Base-by-base conservation (phyloP, 2,329 filamentous ascomycete genomes). In the Fonsecaea pugnacius region DNA sequence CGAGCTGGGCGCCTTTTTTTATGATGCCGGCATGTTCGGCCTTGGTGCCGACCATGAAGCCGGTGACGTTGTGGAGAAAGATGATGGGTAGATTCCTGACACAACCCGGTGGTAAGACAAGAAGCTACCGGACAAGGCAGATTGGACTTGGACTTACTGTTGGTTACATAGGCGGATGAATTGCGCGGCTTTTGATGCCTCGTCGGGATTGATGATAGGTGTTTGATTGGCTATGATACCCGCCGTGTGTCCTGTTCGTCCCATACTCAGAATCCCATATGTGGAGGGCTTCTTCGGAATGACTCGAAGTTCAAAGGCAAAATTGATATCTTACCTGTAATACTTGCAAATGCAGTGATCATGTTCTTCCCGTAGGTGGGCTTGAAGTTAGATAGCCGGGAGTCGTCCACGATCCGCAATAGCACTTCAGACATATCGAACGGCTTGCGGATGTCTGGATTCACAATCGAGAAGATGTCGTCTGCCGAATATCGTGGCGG, bases 21-120 rank as follows among this genome's bases (percentile, higher is more conserved):
- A 81, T 81, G 65, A 81, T 79, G 4, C 74, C 77, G 0, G 75
- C 75, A 56, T 77, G 78, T 58, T 82, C 80, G 3, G 79, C 77
- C 62, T 79, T 79, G 5, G 76, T 68, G 3, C 80, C 80, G 3
- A 82, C 79, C 79, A 82, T 82, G 71, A 82, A 82, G 0, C 79
- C 79, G 0, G 80, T 81, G 0, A 82, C 79, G 50, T 81, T 82
- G 69, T 82, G 79, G 0, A 82, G 69, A 70, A 80, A 82, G 4
- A 81, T 70, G 14, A 82, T 80, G 0, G 79, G 79, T 0, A 68
- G 75, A 30, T 73, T 73, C 27, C 27, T 30, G 27, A 30, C 4
- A 30, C 1, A 30, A 1, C 27, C 1, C 4, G 6, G 27, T 0
- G 4, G 27, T 30, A 6, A 30, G 27, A 30, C 1, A 6, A 30